Evolutionary conservation across 805 yeast species (phyloP), one percentile per base, ranked within the genome.

Genomic region (Sugiyamaella smithiae): DNA sequence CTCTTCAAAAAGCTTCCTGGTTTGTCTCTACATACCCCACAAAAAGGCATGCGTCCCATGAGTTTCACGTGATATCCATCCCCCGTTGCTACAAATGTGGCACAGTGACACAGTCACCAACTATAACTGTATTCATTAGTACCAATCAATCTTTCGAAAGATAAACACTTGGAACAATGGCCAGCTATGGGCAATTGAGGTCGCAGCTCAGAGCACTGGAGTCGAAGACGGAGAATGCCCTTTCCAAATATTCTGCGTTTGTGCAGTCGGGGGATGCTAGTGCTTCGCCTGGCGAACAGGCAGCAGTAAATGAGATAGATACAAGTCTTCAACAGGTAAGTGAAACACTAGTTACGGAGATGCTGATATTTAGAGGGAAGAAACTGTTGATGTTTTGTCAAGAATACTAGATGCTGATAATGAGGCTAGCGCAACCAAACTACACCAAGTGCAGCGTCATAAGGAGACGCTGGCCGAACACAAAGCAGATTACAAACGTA

Each of bases 401-500:
- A 69, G 82, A 28, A 71, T 81, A 8, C 68, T 80, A 16, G 87
- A 85, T 41, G 68, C 77, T 1, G 82, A 75, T 49, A 19, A 16
- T 17, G 67, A 73, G 12, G 75, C 85, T 5, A 76, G 90, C 4
- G 78, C 93, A 0, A 78, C 93, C 0, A 85, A 85, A 64, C 66
- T 82, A 37, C 91, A 85, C 59, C 98, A 90, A 64, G 68, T 89
- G 41, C 80, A 84, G 50, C 80, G 97, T 53, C 96, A 88, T 64
- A 80, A 78, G 57, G 96, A 88, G 65, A 75, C 78, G 11, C 70
- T 88, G 24, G 77, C 72, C 49, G 95, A 88, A 48, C 90, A 87
- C 67, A 73, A 77, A 66, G 65, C 72, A 46, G 85, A 82, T 53
- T 85, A 78, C 59, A 67, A 69, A 36, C 77, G 85, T 54, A 77